These are phyloP conservation scores for Vicia sativa DNA, from an alignment of 306 rosid genomes.

Conservation along the genomic window DNA sequence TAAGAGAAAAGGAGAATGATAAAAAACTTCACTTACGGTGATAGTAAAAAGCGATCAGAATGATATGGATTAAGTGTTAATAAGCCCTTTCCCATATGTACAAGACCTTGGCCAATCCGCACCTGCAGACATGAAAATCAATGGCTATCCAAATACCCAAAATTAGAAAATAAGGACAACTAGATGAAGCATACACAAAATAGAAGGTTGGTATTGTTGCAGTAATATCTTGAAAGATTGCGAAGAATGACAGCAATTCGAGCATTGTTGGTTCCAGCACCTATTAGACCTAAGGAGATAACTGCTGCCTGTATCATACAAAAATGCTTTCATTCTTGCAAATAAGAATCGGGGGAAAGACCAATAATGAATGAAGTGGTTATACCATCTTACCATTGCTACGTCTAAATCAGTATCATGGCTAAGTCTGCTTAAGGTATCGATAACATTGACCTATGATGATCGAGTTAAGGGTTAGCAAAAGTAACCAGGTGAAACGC, in stretches of 20 bases:
- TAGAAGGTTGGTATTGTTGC: constrained; percentile 82
- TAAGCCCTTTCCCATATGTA: constrained; percentile 93
- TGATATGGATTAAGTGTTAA: constrained; percentile 91
- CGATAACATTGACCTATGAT: constrained; percentile 86
- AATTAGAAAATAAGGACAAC: constrained; percentile 24
- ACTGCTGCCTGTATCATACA: constrained; percentile 72
- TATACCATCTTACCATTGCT: constrained; percentile 71
- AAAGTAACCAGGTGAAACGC: background rate
- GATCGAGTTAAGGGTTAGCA: constrained; percentile 29
- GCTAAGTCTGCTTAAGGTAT: constrained; percentile 89
- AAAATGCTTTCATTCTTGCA: constrained; percentile 28
- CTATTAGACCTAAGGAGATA: constrained; percentile 82
- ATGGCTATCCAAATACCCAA: constrained; percentile 11
- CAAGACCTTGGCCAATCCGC: constrained; percentile 97
- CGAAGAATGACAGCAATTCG: constrained; percentile 96
- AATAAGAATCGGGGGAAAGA: constrained; percentile 16
- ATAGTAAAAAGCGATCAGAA: constrained; percentile 86
- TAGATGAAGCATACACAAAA: constrained; percentile 71
- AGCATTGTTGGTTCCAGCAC: constrained; percentile 96
- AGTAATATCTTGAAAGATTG: constrained; percentile 88
- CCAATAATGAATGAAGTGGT: constrained; percentile 3
- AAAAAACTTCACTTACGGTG: constrained; percentile 65
- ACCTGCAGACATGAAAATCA: constrained; percentile 57
- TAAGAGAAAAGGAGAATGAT: background rate
- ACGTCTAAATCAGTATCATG: constrained; percentile 97